Base-by-base conservation (phyloP, 108 stramenopile genomes). In the Skeletonema marinoi region DNA sequence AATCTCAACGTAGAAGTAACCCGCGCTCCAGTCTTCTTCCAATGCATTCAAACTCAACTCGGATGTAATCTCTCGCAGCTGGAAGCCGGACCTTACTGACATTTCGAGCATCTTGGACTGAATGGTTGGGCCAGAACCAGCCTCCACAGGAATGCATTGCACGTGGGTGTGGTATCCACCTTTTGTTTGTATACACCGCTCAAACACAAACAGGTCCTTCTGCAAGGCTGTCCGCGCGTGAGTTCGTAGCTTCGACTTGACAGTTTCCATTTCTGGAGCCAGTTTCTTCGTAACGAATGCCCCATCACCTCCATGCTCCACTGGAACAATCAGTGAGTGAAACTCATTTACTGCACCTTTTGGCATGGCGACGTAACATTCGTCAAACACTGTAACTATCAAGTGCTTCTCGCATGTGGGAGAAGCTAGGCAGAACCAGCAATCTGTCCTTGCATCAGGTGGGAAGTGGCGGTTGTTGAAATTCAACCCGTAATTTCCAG, bases 371-470 rank as follows among this genome's bases (percentile, higher is more conserved):
- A 93, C 70, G 71, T 95, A 97, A 70, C 84, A 86, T 25, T 84
- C 63, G 17, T 93, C 71, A 60, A 83, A 88, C 7, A 97, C 89
- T 54, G 84, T 85, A 9, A 90, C 88, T 71, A 96, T 92, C 39
- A 96, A 66, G 82, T 96, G 96, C 32, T 90, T 95, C 68, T 96
- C 96, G 72, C 93, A 96, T 7, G 87, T 85, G 11, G 92, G 89
- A 8, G 89, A 90, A 7, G 96, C 89, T 48, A 96, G 76, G 68
- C 96, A 96, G 77, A 96, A 96, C 96, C 96, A 96, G 73, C 96
- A 96, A 73, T 95, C 92, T 4, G 86, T 91, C 9, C 96, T 61
- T 6, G 84, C 58, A 74, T 96, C 93, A 11, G 86, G 80, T 17
- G 92, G 89, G 69, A 88, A 94, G 73, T 86, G 88, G 6, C 81